Evolutionary conservation across 2,329 filamentous ascomycete genomes (phyloP).

Genomic region (Parascedosporium putredinis): DNA sequence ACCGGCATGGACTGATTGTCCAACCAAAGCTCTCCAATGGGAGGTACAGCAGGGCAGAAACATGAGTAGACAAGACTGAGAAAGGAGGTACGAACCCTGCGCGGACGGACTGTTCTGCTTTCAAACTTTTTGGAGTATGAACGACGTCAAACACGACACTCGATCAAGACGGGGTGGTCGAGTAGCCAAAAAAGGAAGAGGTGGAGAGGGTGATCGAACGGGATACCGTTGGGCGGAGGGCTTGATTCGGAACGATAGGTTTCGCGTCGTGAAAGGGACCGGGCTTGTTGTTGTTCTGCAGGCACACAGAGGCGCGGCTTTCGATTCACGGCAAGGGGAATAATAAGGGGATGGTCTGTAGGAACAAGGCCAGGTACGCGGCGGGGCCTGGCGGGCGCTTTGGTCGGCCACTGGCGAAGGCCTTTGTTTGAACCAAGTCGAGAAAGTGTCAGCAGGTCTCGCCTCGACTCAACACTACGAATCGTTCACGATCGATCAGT

Average conservation of each 20-base stretch:
- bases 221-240: too few relatives aligned
- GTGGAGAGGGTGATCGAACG: too few relatives aligned
- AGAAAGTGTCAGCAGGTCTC: too few relatives aligned
- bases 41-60: background rate
- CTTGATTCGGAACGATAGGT: too few relatives aligned
- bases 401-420: background rate
- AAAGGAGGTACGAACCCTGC: background rate
- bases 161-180: too few relatives aligned
- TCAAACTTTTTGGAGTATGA: too few relatives aligned
- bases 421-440: too few relatives aligned
- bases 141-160: too few relatives aligned
- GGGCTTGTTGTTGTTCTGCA: background rate
- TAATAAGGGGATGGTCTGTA: background rate
- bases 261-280: background rate
- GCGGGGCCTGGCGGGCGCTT: background rate
- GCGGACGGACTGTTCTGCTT: too few relatives aligned
- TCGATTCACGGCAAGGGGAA: background rate
- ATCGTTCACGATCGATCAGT: too few relatives aligned
- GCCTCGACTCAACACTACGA: background rate
- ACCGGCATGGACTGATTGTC: constrained; percentile 1
- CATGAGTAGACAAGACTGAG: background rate
- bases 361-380: background rate
- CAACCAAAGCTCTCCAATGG: constrained; percentile 1
- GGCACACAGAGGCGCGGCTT: background rate
- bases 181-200: too few relatives aligned